Evolutionary conservation across 75 land plant genomes (phyloP).

Genomic region (Picea glauca): DNA sequence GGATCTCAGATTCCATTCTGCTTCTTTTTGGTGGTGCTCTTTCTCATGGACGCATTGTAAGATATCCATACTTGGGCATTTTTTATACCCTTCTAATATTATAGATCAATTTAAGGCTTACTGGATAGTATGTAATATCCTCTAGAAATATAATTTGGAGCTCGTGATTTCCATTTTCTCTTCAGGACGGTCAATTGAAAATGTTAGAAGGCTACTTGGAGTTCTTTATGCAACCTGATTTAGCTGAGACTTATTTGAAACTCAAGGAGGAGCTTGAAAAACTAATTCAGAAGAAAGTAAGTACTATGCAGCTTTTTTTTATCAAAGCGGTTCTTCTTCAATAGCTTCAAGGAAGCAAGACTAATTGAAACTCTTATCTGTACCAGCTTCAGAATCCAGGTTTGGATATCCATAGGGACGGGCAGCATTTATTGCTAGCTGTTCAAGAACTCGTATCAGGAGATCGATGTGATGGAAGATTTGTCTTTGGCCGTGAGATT

Average conservation of each 20-base stretch:
- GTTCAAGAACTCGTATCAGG: slow-evolving; percentile 82
- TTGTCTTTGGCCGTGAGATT: slow-evolving; percentile 83
- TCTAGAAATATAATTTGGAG: not conserved
- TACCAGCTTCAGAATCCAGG: slow-evolving; percentile 71
- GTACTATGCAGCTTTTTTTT: not conserved
- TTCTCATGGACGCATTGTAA: slow-evolving; percentile 45
- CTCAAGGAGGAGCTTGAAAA: slow-evolving; percentile 78
- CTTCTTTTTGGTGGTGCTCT: slow-evolving; percentile 90
- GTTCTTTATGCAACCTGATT: slow-evolving; percentile 80
- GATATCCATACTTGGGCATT: not conserved
- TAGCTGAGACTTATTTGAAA: slow-evolving; percentile 61
- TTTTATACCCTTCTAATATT: not conserved
- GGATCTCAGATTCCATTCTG: slow-evolving; percentile 83
- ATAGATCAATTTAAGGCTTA: slow-evolving; percentile 1
- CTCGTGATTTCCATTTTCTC: slow-evolving; percentile 1
- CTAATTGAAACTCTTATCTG: not conserved
- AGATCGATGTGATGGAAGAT: slow-evolving; percentile 80
- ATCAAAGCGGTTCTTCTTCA: not conserved
- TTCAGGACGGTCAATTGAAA: slow-evolving; percentile 83
- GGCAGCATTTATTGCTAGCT: slow-evolving; percentile 77
- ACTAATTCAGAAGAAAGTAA: slow-evolving; percentile 76
- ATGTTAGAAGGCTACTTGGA: slow-evolving; percentile 88
- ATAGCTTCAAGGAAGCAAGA: not conserved
- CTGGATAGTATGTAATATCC: not conserved
- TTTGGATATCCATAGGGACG: slow-evolving; percentile 70